Evolutionary conservation across 2,329 filamentous ascomycete species (phyloP).

Genomic region (Pseudogymnoascus sp.): DNA sequence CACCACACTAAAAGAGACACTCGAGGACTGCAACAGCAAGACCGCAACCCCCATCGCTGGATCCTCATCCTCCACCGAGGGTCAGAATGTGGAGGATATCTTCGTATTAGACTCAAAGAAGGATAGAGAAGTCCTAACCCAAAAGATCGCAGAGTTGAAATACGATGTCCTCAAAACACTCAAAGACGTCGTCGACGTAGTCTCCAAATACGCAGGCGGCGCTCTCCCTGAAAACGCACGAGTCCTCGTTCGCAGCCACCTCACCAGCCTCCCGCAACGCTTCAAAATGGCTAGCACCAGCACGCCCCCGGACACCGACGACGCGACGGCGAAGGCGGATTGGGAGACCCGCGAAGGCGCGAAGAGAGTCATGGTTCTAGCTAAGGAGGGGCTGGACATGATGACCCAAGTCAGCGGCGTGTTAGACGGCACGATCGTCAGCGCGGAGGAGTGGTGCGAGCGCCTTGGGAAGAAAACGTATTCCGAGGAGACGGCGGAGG

Average conservation of each 20-base stretch:
- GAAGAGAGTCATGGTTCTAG: constrained; percentile 73
- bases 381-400: constrained; percentile 88
- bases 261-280: constrained; percentile 75
- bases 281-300: constrained; percentile 63
- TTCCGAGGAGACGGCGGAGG: background rate
- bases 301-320: constrained; percentile 26
- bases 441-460: constrained; percentile 87
- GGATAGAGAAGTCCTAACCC: constrained; percentile 22
- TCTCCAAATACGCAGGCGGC: constrained; percentile 85
- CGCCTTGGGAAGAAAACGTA: constrained; percentile 46
- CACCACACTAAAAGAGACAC: constrained; percentile 59
- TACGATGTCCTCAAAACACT: constrained; percentile 68
- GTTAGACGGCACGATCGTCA: constrained; percentile 79
- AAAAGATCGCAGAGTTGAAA: constrained; percentile 54
- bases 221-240: constrained; percentile 83
- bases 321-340: constrained; percentile 31
- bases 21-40: constrained; percentile 59
- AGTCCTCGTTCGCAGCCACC: constrained; percentile 70
- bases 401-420: constrained; percentile 84
- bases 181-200: constrained; percentile 71
- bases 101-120: background rate
- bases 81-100: constrained; percentile 14
- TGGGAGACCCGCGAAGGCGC: constrained; percentile 47
- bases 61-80: constrained; percentile 8
- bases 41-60: constrained; percentile 19